Evolutionary conservation across 495 filamentous ascomycete species (phyloP), one percentile per base, ranked within the genome.

Genomic region (Penicillium paxilli): DNA sequence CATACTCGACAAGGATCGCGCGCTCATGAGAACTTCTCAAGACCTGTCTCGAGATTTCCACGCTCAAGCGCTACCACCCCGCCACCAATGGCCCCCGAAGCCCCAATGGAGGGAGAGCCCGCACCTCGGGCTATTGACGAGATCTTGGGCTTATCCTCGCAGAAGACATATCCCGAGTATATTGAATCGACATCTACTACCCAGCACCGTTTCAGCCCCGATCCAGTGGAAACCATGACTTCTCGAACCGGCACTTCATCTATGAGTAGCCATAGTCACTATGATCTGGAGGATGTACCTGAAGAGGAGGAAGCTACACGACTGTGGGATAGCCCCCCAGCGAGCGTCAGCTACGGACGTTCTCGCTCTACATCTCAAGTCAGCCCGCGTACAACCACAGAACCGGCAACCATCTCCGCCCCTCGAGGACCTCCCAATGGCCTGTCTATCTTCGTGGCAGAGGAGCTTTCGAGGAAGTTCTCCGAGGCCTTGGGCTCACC

Each of bases 261-360:
- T 26, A 62, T 80, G 59, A 74, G 53, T 47, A 69, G 69, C 37
- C 59, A 73, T 45, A 69, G 69, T 32, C 59, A 73, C 4, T 74
- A 73, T 20, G 72, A 82, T 21, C 64, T 91, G 24, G 77, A 84
- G 32, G 79, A 91, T 53, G 88, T 94, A 10, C 84, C 87, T 3
- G 89, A 95, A 65, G 90, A 92, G 61, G 89, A 92, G 38, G 68
- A 73, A 60, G 56, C 57, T 9, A 71, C 68, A 7, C 62, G 65
- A 22, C 55, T 65, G 55, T 70, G 67, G 57, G 62, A 69, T 23
- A 71, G 64, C 40, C 62, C 69, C 0, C 59, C 64, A 14, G 49
- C 60, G 14, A 62, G 56, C 44, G 38, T 38, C 22, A 59, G 55
- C 5, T 22, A 49, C n/a, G 49, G 57, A 4, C 51, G 49, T 25